These are phyloP conservation scores for Xylaria grammica DNA, from an alignment of 495 filamentous ascomycete species.

Conservation along the genomic window DNA sequence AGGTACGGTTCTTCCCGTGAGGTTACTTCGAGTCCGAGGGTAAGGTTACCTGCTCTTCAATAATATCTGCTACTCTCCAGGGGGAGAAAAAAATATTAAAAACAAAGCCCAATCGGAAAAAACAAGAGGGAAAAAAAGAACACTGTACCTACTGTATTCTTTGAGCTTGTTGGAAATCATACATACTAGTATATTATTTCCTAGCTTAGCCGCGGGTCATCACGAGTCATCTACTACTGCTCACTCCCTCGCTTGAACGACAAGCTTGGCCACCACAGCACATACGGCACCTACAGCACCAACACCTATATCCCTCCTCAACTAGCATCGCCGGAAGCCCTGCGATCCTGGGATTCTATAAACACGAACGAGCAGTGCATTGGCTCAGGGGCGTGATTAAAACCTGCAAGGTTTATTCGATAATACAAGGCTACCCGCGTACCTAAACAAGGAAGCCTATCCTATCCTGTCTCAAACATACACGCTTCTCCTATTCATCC, in stretches of 20 bases:
- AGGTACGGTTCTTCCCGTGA: conserved; percentile 3
- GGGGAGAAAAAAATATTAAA: too few relatives aligned
- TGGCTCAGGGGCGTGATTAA: not conserved
- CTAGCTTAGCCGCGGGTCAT: too few relatives aligned
- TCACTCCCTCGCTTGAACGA: too few relatives aligned
- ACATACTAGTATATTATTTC: not conserved
- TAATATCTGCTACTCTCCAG: too few relatives aligned
- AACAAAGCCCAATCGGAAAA: not conserved
- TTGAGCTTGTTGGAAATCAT: not conserved
- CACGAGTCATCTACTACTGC: not conserved
- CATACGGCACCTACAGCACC: too few relatives aligned
- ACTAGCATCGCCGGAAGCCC: not conserved
- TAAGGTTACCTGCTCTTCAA: conserved; percentile 1
- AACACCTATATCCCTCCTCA: not conserved
- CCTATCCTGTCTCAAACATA: not conserved
- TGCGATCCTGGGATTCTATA: not conserved
- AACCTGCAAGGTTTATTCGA: not conserved
- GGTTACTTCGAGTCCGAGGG: conserved; percentile 3
- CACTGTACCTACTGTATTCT: too few relatives aligned
- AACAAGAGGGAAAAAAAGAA: not conserved
- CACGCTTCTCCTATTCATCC: not conserved
- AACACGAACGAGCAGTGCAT: not conserved
- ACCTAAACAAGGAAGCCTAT: too few relatives aligned
- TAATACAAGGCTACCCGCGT: not conserved
- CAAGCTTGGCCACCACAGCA: too few relatives aligned